Evolutionary conservation across 495 filamentous ascomycete genomes (phyloP), one percentile per base, ranked within the genome.

Genomic region (Hypoxylon rickii): DNA sequence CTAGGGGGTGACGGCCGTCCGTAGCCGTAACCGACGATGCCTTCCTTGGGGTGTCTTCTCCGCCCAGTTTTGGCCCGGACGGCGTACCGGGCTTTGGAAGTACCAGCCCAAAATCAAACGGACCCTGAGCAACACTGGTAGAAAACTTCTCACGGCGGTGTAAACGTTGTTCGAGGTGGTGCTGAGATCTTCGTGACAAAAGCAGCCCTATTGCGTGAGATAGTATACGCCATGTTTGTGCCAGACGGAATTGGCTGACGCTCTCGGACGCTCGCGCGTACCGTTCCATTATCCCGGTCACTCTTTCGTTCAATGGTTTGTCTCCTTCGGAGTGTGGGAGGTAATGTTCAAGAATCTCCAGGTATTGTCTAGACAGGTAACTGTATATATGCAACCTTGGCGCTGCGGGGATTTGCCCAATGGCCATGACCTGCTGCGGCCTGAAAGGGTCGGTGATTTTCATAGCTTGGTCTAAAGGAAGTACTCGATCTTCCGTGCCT

Each of bases 211-310:
- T 76, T 17, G 82, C 81, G 50, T 80, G 85, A 16, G 80, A 83
- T 13, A 90, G 67, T 24, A 90, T 79, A 29, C 84, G 83, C 88
- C 88, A 92, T 3, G 86, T 89, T 62, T 90, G 88, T 6, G 88
- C 84, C 10, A 90, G 71, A 11, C 83, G 82, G 60, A 82, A 80
- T 49, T 84, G 74, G 19, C 79, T 79, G 19, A 80, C 73, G 12
- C 76, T 74, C 55, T 86, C 83, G 3, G 86, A 83, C 41, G 82
- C 75, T 42, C 70, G 73, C 8, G 86, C 86, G 71, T 87, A 91
- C 20, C 76, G 73, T 46, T 85, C 79, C 2, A 89, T 70, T 11
- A 85, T 84, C 1, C 67, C 63, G 7, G 75, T 61, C 24, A 87
- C 66, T 8, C 79, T 75, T 8, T 71, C 63, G 18, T 70, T 59